phyloP scores from a whole-genome alignment of 2,329 filamentous ascomycete genomes.

The Annulohypoxylon truncatum region DNA sequence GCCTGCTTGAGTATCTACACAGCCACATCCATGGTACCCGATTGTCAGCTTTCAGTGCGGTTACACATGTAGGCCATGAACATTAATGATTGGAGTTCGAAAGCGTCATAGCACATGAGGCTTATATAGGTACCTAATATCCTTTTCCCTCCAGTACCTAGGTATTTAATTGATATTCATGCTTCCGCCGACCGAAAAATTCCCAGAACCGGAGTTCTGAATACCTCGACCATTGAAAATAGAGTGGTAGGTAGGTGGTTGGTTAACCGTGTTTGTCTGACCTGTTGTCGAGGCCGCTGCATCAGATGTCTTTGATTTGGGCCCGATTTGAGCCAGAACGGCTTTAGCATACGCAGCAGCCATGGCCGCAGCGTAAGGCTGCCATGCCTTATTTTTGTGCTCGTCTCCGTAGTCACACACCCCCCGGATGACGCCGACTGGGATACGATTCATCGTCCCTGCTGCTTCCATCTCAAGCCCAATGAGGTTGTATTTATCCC shows the following conservation, averaged over 20 bases:
- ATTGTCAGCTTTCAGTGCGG: too few species aligned
- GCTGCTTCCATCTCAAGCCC: constrained; percentile 52
- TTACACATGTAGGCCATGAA: too few species aligned
- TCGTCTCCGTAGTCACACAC: constrained; percentile 52
- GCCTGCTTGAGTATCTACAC: too few species aligned
- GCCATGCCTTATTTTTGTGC: constrained; percentile 52
- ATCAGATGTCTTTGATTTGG: neutral
- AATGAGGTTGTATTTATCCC: constrained; percentile 47
- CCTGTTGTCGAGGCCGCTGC: neutral
- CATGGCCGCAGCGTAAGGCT: constrained; percentile 52
- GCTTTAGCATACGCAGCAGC: constrained; percentile 48
- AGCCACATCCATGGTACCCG: too few species aligned
- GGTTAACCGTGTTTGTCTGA: neutral
- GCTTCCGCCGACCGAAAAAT: neutral
- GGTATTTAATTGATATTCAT: neutral
- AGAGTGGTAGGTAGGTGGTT: neutral
- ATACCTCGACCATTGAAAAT: neutral
- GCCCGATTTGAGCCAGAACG: constrained; percentile 37
- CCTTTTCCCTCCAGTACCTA: too few species aligned
- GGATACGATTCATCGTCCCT: constrained; percentile 51
- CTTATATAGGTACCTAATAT: too few species aligned
- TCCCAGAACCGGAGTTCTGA: neutral
- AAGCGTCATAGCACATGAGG: too few species aligned
- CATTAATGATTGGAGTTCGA: too few species aligned
- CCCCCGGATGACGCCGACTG: constrained; percentile 50